Percentiles rank a stretch among this genome's conserved stretches.
phyloP scores from a whole-genome alignment of 2,329 filamentous ascomycete genomes.

The Ceratocystis harringtonii region DNA sequence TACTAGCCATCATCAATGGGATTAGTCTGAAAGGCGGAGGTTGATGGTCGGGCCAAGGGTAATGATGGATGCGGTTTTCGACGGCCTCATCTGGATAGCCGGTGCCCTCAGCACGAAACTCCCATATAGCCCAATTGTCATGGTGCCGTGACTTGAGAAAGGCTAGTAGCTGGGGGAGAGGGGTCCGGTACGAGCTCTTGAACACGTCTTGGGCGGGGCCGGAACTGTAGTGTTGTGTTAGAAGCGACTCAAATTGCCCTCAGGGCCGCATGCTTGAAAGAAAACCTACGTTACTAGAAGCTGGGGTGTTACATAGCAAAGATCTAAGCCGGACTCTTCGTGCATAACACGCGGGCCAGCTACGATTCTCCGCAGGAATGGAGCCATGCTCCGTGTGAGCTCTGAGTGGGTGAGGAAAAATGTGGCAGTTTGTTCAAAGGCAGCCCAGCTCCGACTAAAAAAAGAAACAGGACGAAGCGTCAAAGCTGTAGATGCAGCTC shows the following conservation, averaged over 20 bases:
- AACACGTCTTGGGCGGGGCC: constrained; percentile 83
- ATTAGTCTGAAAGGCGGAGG: constrained; percentile 84
- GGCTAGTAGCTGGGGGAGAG: constrained; percentile 68
- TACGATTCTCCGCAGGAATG: constrained; percentile 77
- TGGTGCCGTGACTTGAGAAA: constrained; percentile 80
- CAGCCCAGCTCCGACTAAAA: not conserved
- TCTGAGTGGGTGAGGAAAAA: constrained; percentile 11
- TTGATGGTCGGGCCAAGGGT: constrained; percentile 94
- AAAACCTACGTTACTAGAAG: constrained; percentile 45
- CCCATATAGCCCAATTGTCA: constrained; percentile 85
- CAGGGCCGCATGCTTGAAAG: too few relatives aligned
- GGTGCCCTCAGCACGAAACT: constrained; percentile 91
- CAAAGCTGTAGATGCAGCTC: not conserved
- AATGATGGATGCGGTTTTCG: constrained; percentile 72
- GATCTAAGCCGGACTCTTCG: constrained; percentile 73
- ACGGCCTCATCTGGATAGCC: constrained; percentile 88
- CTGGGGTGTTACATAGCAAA: constrained; percentile 87
- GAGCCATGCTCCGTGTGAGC: constrained; percentile 36
- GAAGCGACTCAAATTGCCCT: not conserved
- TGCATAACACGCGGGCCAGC: constrained; percentile 74
- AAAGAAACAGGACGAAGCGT: not conserved
- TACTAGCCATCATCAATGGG: constrained; percentile 76
- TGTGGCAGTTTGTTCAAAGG: constrained; percentile 6
- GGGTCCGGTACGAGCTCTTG: constrained; percentile 84
- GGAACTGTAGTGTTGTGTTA: constrained; percentile 43